Evolutionary conservation across 768 basidiomycete species (phyloP).

Genomic region (Cantharellus anzutake): DNA sequence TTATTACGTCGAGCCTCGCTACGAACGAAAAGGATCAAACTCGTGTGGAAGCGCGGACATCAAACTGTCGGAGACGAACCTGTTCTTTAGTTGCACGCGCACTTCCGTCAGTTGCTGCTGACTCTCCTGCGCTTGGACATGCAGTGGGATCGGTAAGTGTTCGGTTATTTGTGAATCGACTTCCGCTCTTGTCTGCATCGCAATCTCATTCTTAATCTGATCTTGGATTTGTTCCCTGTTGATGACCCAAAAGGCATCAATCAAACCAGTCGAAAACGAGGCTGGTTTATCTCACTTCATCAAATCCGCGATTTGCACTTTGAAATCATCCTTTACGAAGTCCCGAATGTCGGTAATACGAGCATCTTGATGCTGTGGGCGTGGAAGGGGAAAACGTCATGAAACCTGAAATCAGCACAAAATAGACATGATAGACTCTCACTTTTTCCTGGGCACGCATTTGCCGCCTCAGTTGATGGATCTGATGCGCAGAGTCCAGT

Average conservation of each 20-base stretch:
- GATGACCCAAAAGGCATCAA: neutral
- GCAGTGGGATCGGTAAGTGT: neutral
- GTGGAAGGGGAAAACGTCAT: neutral
- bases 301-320: slow-evolving; percentile 24
- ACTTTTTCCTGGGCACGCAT: slow-evolving; percentile 15
- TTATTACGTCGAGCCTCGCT: slow-evolving; percentile 32
- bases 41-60: neutral
- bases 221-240: slow-evolving; percentile 4
- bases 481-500: slow-evolving; percentile 19
- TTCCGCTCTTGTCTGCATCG: neutral
- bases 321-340: slow-evolving; percentile 23
- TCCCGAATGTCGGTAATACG: slow-evolving; percentile 20
- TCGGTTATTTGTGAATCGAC: neutral
- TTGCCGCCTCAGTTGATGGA: slow-evolving; percentile 21
- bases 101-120: slow-evolving; percentile 26
- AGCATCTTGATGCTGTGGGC: slow-evolving; percentile 1
- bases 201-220: slow-evolving; percentile 10
- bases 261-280: neutral
- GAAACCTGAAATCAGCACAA: neutral
- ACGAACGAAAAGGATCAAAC: neutral
- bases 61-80: slow-evolving; percentile 18
- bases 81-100: slow-evolving; percentile 27
- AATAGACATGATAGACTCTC: neutral
- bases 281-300: slow-evolving; percentile 13
- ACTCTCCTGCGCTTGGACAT: slow-evolving; percentile 16